Evolutionary conservation across 345 rosid genomes (phyloP), one percentile per base, ranked within the genome.

Genomic region (Syzygium aromaticum): DNA sequence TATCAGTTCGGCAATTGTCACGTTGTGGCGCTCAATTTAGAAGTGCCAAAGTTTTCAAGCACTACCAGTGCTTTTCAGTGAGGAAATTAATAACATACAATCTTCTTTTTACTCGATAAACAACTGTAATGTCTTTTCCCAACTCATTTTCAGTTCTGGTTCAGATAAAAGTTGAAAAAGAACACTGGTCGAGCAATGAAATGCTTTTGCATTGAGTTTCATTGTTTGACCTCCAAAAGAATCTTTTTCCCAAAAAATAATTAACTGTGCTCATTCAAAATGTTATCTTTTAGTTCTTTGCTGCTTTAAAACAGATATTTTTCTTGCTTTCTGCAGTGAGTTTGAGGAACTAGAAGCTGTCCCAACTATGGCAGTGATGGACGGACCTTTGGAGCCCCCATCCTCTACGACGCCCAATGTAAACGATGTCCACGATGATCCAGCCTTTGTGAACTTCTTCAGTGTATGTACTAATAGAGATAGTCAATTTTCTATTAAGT

Each of bases 301-400:
- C 46, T n/a, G 49, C 59, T 84, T 86, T 38, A 84, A 22, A 59
- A 33, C 15, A 25, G 84, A 23, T 77, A 46, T 25, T 52, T 43
- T 61, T 85, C 84, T 38, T 88, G 84, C 57, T 57, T 73, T 80
- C 84, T 86, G 89, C 91, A 96, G 98, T 87, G 99, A 96, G 92
- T 95, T 94, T 95, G 99, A 97, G 93, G 99, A 96, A 89, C 91
- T 97, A 87, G 99, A 97, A 91, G 96, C 95, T 86, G 94, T 94
- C 87, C 97, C 99, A 86, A 93, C 95, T 84, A 94, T 97, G 98
- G 96, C 96, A 84, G 93, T 94, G 87, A 94, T 97, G 92, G 99
- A 95, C 61, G 98, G 98, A 88, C 98, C 98, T 78, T 90, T 95
- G 91, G 99, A 97, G 88, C 98, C 97, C 63, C 85, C 98, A 85